Percentiles rank a stretch among this genome's conserved stretches.
Conservation (phyloP, 2,329 filamentous ascomycete genomes). For the Cadophora sp. region DNA sequence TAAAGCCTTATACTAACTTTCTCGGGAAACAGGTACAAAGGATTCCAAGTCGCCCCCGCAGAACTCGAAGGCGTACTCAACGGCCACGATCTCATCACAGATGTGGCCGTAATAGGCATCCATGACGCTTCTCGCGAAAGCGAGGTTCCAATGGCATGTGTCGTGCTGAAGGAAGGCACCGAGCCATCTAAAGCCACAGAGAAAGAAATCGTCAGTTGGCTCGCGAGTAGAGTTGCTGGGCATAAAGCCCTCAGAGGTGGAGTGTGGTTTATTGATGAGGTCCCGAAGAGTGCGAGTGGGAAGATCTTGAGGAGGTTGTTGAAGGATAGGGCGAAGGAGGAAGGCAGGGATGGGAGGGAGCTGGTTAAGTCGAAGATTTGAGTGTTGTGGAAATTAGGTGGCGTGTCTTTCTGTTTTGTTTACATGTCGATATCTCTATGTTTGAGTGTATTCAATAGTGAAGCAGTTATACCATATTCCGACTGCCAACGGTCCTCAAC, state of each 20-base stretch:
- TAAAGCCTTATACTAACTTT: neutral
- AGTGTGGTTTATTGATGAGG: conserved; percentile 66
- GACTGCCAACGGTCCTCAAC: too few species aligned
- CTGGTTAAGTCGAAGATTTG: conserved; percentile 17
- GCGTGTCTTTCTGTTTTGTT: neutral
- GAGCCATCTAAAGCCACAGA: conserved; percentile 43
- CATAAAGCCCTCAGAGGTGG: conserved; percentile 76
- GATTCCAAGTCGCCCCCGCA: conserved; percentile 72
- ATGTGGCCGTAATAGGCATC: conserved; percentile 69
- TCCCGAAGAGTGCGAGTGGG: conserved; percentile 71
- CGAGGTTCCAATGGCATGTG: conserved; percentile 72
- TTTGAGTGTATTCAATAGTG: neutral
- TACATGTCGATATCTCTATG: neutral
- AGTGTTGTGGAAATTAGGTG: neutral
- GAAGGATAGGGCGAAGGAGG: conserved; percentile 48
- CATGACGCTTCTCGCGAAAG: conserved; percentile 68
- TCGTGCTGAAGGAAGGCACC: conserved; percentile 52
- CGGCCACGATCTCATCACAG: conserved; percentile 52
- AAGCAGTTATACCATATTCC: too few species aligned
- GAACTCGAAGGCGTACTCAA: conserved; percentile 62
- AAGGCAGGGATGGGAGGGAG: conserved; percentile 7
- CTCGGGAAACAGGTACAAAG: conserved; percentile 53
- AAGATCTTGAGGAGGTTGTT: conserved; percentile 58
- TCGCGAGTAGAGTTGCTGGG: conserved; percentile 64
- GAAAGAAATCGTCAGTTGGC: conserved; percentile 63